These are phyloP conservation scores for Plantago lanceolata DNA, from an alignment of 305 asterid species.

Conservation along the genomic window DNA sequence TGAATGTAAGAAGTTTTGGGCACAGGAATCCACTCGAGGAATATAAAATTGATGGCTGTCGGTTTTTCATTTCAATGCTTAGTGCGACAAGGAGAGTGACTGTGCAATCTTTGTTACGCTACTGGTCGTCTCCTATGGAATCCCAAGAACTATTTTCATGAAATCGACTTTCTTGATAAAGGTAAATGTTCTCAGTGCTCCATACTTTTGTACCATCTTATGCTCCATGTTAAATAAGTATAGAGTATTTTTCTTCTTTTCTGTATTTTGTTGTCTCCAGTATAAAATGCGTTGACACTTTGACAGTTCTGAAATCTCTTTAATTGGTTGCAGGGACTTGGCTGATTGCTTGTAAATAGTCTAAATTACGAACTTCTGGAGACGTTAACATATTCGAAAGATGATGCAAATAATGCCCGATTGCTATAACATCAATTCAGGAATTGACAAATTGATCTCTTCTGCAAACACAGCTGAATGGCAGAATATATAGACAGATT, in stretches of 20 bases:
- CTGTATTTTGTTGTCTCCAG: background rate
- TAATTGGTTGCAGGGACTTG: no score
- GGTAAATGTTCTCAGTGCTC: slow-evolving; percentile 19
- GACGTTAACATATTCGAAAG: no score
- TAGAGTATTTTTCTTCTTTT: background rate
- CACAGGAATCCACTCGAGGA: slow-evolving; percentile 96
- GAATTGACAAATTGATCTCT: background rate
- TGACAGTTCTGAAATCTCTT: background rate
- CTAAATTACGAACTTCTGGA: background rate
- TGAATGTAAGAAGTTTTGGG: slow-evolving; percentile 92
- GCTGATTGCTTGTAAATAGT: background rate
- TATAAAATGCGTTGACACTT: no score
- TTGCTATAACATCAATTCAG: no score
- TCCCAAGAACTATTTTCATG: slow-evolving; percentile 59
- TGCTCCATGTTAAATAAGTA: background rate
- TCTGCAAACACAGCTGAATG: background rate
- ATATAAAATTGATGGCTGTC: slow-evolving; percentile 95
- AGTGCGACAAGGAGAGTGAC: slow-evolving; percentile 86
- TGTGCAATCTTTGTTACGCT: slow-evolving; percentile 75
- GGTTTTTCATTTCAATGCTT: slow-evolving; percentile 95
- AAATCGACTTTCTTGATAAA: background rate
- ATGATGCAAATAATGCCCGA: background rate
- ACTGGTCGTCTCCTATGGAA: slow-evolving; percentile 92
- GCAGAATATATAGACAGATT: background rate
- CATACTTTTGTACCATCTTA: background rate